These are phyloP conservation scores for Penicillium silybi DNA, from an alignment of 495 filamentous ascomycete genomes.

Conservation along the genomic window DNA sequence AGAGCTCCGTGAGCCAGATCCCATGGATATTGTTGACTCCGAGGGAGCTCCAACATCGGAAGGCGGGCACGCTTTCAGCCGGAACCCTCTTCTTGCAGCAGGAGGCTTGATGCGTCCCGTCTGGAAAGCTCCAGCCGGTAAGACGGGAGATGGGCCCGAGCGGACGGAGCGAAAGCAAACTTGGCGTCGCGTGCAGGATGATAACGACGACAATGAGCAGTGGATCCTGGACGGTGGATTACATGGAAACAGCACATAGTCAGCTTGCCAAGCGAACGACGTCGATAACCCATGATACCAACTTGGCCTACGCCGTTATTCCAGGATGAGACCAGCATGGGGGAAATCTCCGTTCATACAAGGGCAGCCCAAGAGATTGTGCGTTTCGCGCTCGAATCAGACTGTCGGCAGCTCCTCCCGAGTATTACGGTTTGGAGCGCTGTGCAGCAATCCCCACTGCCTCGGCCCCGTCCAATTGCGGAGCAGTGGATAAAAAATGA, in stretches of 20 bases:
- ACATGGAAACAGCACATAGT: constrained; percentile 46
- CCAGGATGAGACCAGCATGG: background rate
- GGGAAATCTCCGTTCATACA: background rate
- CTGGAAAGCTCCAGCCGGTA: constrained; percentile 55
- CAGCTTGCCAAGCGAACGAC: background rate
- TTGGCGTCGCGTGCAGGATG: constrained; percentile 91
- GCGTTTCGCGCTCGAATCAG: background rate
- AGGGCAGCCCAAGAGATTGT: background rate
- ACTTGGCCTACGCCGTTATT: background rate
- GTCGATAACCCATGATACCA: background rate
- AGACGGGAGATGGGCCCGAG: constrained; percentile 32
- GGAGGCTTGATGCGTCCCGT: constrained; percentile 76
- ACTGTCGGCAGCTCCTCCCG: background rate
- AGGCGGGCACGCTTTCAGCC: constrained; percentile 65
- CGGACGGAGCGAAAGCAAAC: constrained; percentile 47
- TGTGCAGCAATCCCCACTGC: background rate
- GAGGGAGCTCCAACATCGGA: background rate
- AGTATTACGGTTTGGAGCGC: background rate
- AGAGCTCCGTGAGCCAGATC: constrained; percentile 34
- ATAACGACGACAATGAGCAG: constrained; percentile 84
- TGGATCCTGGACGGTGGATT: constrained; percentile 84
- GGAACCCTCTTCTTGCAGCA: constrained; percentile 70
- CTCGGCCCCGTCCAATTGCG: background rate
- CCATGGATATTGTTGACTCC: constrained; percentile 29
- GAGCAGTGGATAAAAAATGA: background rate